A percentile compares a stretch with the other conserved stretches of the same genome.
Conservation (phyloP, 2,329 filamentous ascomycete species). For the Hymenoscyphus infarciens region DNA sequence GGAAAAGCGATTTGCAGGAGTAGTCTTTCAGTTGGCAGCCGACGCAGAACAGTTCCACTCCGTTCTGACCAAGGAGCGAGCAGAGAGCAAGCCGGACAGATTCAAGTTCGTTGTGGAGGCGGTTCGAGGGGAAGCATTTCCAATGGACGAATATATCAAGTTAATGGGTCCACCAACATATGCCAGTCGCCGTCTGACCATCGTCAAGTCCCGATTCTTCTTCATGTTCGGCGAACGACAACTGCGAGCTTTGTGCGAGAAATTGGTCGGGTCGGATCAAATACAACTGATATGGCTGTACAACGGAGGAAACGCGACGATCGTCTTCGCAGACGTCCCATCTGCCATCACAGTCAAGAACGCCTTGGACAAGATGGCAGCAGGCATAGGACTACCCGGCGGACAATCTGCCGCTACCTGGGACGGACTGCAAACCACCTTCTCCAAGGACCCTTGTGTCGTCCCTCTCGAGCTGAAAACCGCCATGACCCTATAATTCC, state of each 20-base stretch:
- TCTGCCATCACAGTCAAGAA: conserved; percentile 30
- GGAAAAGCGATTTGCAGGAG: conserved; percentile 23
- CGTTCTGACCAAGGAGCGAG: conserved; percentile 22
- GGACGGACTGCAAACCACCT: conserved; percentile 27
- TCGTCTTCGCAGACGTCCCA: conserved; percentile 31
- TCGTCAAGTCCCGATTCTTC: conserved; percentile 34
- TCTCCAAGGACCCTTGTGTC: conserved; percentile 31
- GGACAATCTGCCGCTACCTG: conserved; percentile 19
- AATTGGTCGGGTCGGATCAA: conserved; percentile 24
- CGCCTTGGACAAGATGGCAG: conserved; percentile 24
- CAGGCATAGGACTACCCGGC: conserved; percentile 7
- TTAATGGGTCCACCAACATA: conserved; percentile 26
- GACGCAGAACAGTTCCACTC: conserved; percentile 27
- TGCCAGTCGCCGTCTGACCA: conserved; percentile 32
- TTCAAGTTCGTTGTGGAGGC: conserved; percentile 31
- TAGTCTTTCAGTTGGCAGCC: conserved; percentile 30
- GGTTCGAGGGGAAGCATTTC: conserved; percentile 25
- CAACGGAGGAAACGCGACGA: conserved; percentile 35
- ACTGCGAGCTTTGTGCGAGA: conserved; percentile 25
- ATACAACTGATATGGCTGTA: conserved; percentile 32
- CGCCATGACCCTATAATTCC: conserved; percentile 6
- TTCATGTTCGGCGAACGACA: conserved; percentile 28
- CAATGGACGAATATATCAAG: conserved; percentile 24
- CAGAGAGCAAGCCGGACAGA: conserved; percentile 18
- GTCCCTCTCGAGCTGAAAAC: conserved; percentile 23